Percentiles rank a stretch among this genome's conserved stretches.
Evolutionary conservation across 2,329 filamentous ascomycete genomes (phyloP).

Genomic region (Phyllachora maydis): DNA sequence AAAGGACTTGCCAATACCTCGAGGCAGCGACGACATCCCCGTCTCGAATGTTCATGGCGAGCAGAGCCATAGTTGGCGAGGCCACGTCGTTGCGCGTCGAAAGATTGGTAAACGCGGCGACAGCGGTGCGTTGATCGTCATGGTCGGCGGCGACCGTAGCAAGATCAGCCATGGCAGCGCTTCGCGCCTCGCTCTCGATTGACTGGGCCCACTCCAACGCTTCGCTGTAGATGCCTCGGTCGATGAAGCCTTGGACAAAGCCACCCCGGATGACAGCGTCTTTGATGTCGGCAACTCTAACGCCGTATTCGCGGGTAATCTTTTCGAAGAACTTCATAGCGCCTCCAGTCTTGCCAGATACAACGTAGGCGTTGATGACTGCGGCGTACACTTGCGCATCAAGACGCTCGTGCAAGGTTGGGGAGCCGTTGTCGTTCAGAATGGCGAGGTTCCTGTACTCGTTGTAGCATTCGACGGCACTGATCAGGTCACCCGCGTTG

Average conservation of each 20-base stretch:
- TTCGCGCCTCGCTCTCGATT: slow-evolving; percentile 36
- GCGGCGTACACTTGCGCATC: slow-evolving; percentile 78
- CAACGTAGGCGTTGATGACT: slow-evolving; percentile 76
- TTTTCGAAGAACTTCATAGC: slow-evolving; percentile 73
- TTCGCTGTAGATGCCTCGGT: slow-evolving; percentile 47
- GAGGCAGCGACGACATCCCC: slow-evolving; percentile 61
- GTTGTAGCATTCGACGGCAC: slow-evolving; percentile 86
- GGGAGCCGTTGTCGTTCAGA: slow-evolving; percentile 54
- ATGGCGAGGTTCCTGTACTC: slow-evolving; percentile 85
- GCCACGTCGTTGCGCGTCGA: slow-evolving; percentile 27
- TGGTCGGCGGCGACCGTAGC: slow-evolving; percentile 63
- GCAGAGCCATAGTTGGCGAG: slow-evolving; percentile 53
- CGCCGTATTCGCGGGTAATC: slow-evolving; percentile 43
- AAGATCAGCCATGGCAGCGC: slow-evolving; percentile 49
- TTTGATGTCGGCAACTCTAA: slow-evolving; percentile 40
- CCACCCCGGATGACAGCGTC: slow-evolving; percentile 52
- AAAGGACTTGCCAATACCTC: slow-evolving; percentile 62
- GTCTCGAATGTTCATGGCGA: slow-evolving; percentile 69
- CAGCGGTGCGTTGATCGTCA: slow-evolving; percentile 47
- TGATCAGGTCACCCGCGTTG: slow-evolving; percentile 57
- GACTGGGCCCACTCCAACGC: slow-evolving; percentile 54
- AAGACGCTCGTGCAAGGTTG: slow-evolving; percentile 46
- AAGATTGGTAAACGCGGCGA: slow-evolving; percentile 41
- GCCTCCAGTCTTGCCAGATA: slow-evolving; percentile 59
- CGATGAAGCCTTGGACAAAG: slow-evolving; percentile 59